Evolutionary conservation across 2,329 filamentous ascomycete genomes (phyloP).

Genomic region (Beauveria sp.): DNA sequence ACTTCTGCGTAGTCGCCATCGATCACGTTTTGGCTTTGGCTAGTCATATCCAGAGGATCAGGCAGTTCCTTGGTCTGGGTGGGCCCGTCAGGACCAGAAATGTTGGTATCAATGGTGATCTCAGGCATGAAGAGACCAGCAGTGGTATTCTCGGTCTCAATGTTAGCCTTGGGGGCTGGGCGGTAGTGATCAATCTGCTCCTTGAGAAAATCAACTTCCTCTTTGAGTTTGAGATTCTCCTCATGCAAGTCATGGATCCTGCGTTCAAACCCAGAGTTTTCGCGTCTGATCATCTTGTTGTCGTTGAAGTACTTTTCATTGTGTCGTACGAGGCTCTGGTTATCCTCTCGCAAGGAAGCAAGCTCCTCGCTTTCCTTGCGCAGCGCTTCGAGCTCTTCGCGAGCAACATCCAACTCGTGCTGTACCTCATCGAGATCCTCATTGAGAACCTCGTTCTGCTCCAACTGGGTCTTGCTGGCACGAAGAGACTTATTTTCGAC

Average conservation of each 20-base stretch:
- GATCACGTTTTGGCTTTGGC: conserved; percentile 14
- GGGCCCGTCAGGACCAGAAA: conserved; percentile 22
- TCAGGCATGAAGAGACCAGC: conserved; percentile 14
- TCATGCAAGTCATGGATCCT: conserved; percentile 38
- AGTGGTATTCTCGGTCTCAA: conserved; percentile 28
- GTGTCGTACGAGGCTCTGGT: conserved; percentile 44
- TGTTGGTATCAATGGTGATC: conserved; percentile 20
- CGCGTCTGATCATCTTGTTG: conserved; percentile 40
- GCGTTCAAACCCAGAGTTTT: conserved; percentile 42
- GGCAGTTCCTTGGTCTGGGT: conserved; percentile 24
- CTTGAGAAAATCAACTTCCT: conserved; percentile 39
- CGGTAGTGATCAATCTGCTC: conserved; percentile 36
- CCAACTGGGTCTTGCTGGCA: conserved; percentile 31
- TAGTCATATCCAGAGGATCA: conserved; percentile 13
- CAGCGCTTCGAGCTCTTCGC: conserved; percentile 8
- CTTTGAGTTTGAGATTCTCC: conserved; percentile 39
- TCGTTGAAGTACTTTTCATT: conserved; percentile 49
- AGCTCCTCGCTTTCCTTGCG: background rate
- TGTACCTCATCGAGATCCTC: conserved; percentile 32
- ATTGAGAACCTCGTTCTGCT: conserved; percentile 24
- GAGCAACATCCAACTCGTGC: conserved; percentile 33
- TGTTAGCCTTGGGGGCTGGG: conserved; percentile 29
- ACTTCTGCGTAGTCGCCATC: conserved; percentile 23
- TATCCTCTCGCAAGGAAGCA: conserved; percentile 33
- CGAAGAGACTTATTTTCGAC: conserved; percentile 39